Evolutionary conservation across 768 basidiomycete genomes (phyloP), one percentile per base, ranked within the genome.

Genomic region (Leccinum olivaceopallidum): DNA sequence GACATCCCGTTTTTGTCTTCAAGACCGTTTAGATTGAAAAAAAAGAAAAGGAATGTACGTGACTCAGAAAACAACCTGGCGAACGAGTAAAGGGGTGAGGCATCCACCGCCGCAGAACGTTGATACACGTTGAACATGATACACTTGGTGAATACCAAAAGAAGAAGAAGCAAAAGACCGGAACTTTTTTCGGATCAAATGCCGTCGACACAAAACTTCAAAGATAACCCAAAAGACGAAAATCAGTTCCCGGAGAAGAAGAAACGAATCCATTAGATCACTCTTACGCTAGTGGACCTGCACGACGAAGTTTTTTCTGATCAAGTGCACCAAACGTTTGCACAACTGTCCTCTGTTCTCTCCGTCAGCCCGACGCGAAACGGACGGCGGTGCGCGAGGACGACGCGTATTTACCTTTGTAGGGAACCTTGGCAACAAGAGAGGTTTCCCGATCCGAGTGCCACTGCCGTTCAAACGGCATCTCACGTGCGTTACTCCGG

Each of bases 81-180:
- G 42, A 44, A 44, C 2, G 42, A 44, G 9, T 0, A 42, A 42
- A 42, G 4, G 42, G 42, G 7, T 4, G 42, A 42, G 42, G 16
- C 42, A 42, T n/a, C 42, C n/a, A n/a, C 9, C 42, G 42, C 39
- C 9, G 39, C 39, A 42, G 39, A 63, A 62, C 65, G 49, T 44
- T 69, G 48, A 67, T 73, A 73, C 71, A 73, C n/a, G 58, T 60
- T 61, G 42, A 64, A 22, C 54, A 70, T 66, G 49, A 60, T 72
- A 66, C 67, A 66, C 51, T 5, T 13, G 4, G 13, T 57, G 57
- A 57, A 63, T 57, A 51, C 37, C 47, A 39, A 61, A 59, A 36
- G 26, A 14, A 59, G 48, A 53, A 47, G 44, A 16, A 49, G 48
- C 6, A 49, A 49, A 24, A 6, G 5, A 24, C 13, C 7, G 13